Evolutionary conservation across 306 rosid species (phyloP).

Genomic region (Parietaria judaica): DNA sequence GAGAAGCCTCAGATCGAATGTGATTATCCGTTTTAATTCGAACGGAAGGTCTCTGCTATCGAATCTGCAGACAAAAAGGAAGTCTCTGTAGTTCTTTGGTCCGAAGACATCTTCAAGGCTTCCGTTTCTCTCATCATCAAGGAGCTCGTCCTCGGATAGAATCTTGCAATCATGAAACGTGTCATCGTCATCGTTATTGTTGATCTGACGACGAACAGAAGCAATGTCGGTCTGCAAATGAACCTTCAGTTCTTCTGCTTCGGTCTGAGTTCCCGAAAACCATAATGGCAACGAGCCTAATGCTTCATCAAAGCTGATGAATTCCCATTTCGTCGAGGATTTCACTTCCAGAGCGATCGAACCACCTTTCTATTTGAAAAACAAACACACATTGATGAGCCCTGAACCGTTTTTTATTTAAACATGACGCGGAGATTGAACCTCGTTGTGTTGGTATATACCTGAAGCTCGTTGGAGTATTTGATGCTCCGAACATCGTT

Average conservation of each 20-base stretch:
- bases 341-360: constrained; percentile 15
- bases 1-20: constrained; percentile 9
- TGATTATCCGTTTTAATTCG: constrained; percentile 1
- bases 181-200: background rate
- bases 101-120: background rate
- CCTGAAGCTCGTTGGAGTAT: constrained; percentile 10
- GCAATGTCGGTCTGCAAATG: constrained; percentile 1
- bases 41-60: constrained; percentile 9
- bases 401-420: too few relatives aligned
- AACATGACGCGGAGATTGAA: too few relatives aligned
- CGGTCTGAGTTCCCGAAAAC: constrained; percentile 6
- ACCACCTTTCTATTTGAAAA: constrained; percentile 9
- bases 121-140: constrained; percentile 3
- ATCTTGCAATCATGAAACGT: background rate
- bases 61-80: constrained; percentile 10
- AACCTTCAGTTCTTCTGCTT: background rate
- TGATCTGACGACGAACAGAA: background rate
- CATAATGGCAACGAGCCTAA: constrained; percentile 9
- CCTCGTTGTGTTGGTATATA: background rate
- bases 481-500: constrained; percentile 10
- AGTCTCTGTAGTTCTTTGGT: background rate
- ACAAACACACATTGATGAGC: background rate
- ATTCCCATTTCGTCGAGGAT: constrained; percentile 11
- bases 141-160: constrained; percentile 2
- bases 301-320: constrained; percentile 12